Evolutionary conservation across 2,329 filamentous ascomycete species (phyloP).

Genomic region (Dactylellina parvicollis): DNA sequence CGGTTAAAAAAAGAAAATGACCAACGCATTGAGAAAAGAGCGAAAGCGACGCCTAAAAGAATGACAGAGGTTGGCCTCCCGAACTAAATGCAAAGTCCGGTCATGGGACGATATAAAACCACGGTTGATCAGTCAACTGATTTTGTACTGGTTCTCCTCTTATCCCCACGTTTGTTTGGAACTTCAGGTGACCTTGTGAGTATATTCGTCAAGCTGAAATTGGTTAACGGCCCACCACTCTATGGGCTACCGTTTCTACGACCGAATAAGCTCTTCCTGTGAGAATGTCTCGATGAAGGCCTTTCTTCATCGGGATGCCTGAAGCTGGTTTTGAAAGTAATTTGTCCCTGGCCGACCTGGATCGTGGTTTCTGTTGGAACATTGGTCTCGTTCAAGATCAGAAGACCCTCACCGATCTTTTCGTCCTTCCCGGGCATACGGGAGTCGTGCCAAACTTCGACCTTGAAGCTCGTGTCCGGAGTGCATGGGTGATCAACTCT

Average conservation of each 20-base stretch:
- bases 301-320: constrained; percentile 63
- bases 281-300: constrained; percentile 28
- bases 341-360: constrained; percentile 75
- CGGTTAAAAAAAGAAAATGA: not conserved
- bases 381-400: constrained; percentile 86
- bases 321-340: constrained; percentile 80
- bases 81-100: too few species aligned
- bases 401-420: constrained; percentile 82
- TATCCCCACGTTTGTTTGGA: not conserved
- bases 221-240: constrained; percentile 37
- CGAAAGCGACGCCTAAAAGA: constrained; percentile 6
- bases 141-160: constrained; percentile 29
- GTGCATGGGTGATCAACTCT: constrained; percentile 73
- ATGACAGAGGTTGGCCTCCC: not conserved
- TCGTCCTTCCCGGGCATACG: constrained; percentile 81
- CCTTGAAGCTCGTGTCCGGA: constrained; percentile 84
- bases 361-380: constrained; percentile 76
- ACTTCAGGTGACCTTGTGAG: constrained; percentile 9
- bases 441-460: constrained; percentile 85
- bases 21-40: not conserved
- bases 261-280: constrained; percentile 35
- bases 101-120: not conserved
- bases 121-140: constrained; percentile 34
- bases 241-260: constrained; percentile 46
- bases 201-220: constrained; percentile 40